Conservation (phyloP, 371 early-diverging fungal genomes). For the Saksenaea oblongispora region DNA sequence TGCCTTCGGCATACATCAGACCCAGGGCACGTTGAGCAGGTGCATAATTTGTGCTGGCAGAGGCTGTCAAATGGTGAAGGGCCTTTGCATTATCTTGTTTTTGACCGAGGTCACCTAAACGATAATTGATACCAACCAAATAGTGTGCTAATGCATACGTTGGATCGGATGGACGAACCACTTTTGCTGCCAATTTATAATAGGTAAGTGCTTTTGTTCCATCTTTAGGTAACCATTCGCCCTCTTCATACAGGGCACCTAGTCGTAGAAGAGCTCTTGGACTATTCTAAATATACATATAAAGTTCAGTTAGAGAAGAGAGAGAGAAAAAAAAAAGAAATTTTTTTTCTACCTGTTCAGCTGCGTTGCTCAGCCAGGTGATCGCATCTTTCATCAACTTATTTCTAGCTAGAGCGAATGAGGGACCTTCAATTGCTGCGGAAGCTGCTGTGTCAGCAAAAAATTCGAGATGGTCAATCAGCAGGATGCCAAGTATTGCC, state of each 20-base stretch:
- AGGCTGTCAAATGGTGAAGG: constrained; percentile 18
- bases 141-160: constrained; percentile 26
- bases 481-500: constrained; percentile 24
- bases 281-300: constrained; percentile 16
- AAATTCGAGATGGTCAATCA: constrained; percentile 11
- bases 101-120: constrained; percentile 23
- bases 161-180: background rate
- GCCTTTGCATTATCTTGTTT: constrained; percentile 21
- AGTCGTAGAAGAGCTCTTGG: constrained; percentile 27
- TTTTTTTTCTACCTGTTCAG: constrained; percentile 18
- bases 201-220: constrained; percentile 12
- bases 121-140: constrained; percentile 32
- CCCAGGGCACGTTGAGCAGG: constrained; percentile 36
- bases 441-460: background rate
- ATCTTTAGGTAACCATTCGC: constrained; percentile 19
- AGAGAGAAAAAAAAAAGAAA: background rate
- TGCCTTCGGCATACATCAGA: constrained; percentile 32
- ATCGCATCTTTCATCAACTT: constrained; percentile 15
- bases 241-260: constrained; percentile 33
- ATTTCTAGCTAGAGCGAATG: background rate
- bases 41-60: constrained; percentile 26
- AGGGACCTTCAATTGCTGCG: constrained; percentile 2
- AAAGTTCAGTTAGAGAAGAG: constrained; percentile 3
- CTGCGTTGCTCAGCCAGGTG: constrained; percentile 27
- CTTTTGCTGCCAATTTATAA: constrained; percentile 23